Conservation (phyloP, 192 early-diverging fungal species). For the Entomortierella beljakovae region DNA sequence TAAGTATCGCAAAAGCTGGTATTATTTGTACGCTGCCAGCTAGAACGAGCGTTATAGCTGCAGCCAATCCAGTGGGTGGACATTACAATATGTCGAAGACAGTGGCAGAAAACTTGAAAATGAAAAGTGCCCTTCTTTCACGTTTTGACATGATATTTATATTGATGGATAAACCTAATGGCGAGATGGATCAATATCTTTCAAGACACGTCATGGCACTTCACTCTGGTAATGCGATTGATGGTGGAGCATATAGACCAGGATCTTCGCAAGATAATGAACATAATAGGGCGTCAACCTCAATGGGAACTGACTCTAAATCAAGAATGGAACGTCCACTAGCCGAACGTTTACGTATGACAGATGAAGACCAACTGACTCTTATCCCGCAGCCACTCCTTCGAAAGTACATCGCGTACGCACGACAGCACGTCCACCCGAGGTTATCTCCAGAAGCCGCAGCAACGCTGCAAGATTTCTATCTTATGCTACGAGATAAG, state of each 20-base stretch:
- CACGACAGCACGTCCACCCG: constrained; percentile 82
- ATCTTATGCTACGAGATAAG: constrained; percentile 71
- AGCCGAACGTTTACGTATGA: constrained; percentile 58
- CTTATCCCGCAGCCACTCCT: constrained; percentile 73
- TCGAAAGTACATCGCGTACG: constrained; percentile 90
- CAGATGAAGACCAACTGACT: constrained; percentile 66
- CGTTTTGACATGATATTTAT: constrained; percentile 89
- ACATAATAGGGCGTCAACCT: background rate
- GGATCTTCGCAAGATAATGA: constrained; percentile 12
- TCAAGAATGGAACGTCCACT: constrained; percentile 24
- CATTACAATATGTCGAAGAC: constrained; percentile 91
- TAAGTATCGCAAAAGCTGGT: constrained; percentile 89
- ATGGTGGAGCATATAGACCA: background rate
- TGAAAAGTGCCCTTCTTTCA: constrained; percentile 79
- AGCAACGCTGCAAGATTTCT: constrained; percentile 74
- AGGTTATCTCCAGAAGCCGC: constrained; percentile 71
- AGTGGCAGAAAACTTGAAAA: constrained; percentile 84
- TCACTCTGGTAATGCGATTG: constrained; percentile 54
- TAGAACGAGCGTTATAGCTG: constrained; percentile 87
- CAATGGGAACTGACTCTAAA: constrained; percentile 6
- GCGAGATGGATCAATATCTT: constrained; percentile 82
- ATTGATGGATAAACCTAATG: constrained; percentile 81
- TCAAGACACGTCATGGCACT: constrained; percentile 86
- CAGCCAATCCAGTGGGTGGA: constrained; percentile 88
- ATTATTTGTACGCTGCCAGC: constrained; percentile 86